Conservation (phyloP, 2,329 filamentous ascomycete genomes). For the Verticillium alfalfae region DNA sequence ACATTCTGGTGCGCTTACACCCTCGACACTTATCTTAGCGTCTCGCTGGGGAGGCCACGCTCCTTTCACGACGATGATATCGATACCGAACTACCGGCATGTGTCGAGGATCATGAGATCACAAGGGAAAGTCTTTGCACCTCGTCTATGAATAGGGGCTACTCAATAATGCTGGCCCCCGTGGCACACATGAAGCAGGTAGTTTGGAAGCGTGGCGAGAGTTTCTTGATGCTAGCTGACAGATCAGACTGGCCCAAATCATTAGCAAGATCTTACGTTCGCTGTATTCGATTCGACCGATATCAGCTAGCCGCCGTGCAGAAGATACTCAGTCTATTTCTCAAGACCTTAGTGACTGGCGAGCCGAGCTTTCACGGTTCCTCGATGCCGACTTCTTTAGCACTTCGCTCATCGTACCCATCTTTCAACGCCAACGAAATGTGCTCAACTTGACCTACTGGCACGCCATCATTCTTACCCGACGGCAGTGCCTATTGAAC, state of each 20-base stretch:
- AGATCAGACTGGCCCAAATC: slow-evolving; percentile 24
- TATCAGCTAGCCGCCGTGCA: slow-evolving; percentile 13
- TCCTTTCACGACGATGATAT: slow-evolving; percentile 62
- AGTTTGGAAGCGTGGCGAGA: neutral
- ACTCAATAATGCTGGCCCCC: slow-evolving; percentile 25
- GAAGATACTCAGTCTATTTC: neutral
- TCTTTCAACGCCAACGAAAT: slow-evolving; percentile 34
- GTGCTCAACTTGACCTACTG: slow-evolving; percentile 35
- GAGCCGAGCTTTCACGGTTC: slow-evolving; percentile 25
- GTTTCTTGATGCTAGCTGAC: neutral
- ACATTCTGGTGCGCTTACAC: slow-evolving; percentile 62
- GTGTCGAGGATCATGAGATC: slow-evolving; percentile 41
- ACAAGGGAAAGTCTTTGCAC: slow-evolving; percentile 14
- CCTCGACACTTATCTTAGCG: slow-evolving; percentile 59
- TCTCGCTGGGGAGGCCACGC: slow-evolving; percentile 54
- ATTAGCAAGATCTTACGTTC: slow-evolving; percentile 26
- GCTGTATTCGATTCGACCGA: slow-evolving; percentile 27
- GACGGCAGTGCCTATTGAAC: slow-evolving; percentile 29
- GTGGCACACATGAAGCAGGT: slow-evolving; percentile 27
- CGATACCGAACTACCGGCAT: slow-evolving; percentile 52
- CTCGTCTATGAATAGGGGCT: slow-evolving; percentile 6
- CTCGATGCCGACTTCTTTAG: slow-evolving; percentile 30
- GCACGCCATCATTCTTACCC: slow-evolving; percentile 33
- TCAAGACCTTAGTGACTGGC: slow-evolving; percentile 26
- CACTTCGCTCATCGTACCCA: slow-evolving; percentile 25